These are phyloP conservation scores for Penicillium sp. DNA, from an alignment of 2,329 filamentous ascomycete species.

Conservation along the genomic window DNA sequence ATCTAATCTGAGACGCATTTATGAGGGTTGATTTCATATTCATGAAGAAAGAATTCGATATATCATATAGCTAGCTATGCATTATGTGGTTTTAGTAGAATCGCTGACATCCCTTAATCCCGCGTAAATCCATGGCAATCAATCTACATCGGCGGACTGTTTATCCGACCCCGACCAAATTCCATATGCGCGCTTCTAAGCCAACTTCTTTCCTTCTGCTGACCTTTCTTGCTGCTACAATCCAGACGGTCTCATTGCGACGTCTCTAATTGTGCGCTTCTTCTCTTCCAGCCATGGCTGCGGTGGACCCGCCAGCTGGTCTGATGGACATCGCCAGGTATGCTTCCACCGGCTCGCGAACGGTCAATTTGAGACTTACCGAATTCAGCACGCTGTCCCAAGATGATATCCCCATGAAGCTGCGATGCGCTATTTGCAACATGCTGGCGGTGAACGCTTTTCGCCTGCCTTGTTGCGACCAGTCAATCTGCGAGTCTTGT, in stretches of 20 bases:
- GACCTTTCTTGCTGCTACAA: not conserved
- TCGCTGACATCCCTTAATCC: not conserved
- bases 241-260: not conserved
- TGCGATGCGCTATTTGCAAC: slow-evolving; percentile 92
- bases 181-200: slow-evolving; percentile 6
- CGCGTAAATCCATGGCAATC: not conserved
- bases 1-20: slow-evolving; percentile 59
- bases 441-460: slow-evolving; percentile 88
- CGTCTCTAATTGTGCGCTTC: not conserved
- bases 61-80: not conserved
- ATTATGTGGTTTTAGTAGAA: not conserved
- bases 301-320: slow-evolving; percentile 41
- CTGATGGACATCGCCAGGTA: slow-evolving; percentile 47
- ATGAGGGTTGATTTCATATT: not conserved
- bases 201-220: not conserved
- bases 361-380: not conserved
- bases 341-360: slow-evolving; percentile 3
- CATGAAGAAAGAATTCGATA: not conserved
- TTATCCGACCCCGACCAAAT: slow-evolving; percentile 17
- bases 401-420: slow-evolving; percentile 91
- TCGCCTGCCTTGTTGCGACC: slow-evolving; percentile 91
- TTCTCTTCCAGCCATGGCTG: slow-evolving; percentile 35
- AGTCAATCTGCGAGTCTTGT: slow-evolving; percentile 91
- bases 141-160: slow-evolving; percentile 16
- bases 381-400: slow-evolving; percentile 67